Conservation (phyloP, 768 basidiomycete species). For the Pisolithus tinctorius region DNA sequence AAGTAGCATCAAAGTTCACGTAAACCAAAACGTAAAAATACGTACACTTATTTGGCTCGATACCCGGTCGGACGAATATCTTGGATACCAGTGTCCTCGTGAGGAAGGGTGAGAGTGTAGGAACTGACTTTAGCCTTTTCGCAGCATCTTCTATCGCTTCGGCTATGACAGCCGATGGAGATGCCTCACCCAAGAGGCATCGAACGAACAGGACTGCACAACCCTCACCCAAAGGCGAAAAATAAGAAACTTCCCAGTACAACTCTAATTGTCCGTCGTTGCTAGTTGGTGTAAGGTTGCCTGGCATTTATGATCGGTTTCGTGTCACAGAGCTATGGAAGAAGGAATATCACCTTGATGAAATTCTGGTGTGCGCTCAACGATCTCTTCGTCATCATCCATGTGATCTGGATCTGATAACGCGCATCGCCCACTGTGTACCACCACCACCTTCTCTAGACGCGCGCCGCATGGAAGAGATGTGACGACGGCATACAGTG, state of each 20-base stretch:
- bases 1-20: not conserved
- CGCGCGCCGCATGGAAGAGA: constrained; percentile 65
- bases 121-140: constrained; percentile 9
- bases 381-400: constrained; percentile 10
- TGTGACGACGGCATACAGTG: constrained; percentile 56
- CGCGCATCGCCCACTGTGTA: constrained; percentile 60
- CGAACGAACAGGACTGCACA: constrained; percentile 41
- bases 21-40: not conserved
- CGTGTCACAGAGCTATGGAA: not conserved
- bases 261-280: constrained; percentile 9
- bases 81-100: constrained; percentile 18
- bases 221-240: constrained; percentile 32
- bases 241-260: constrained; percentile 45
- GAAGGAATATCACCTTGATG: not conserved
- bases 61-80: constrained; percentile 15
- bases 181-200: constrained; percentile 8
- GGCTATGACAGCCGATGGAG: not conserved
- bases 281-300: not conserved
- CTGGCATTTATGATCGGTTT: not conserved
- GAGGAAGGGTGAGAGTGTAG: constrained; percentile 14
- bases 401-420: not conserved
- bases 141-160: constrained; percentile 5
- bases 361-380: not conserved
- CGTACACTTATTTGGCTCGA: constrained; percentile 11
- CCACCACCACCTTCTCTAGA: constrained; percentile 69